Base-by-base conservation (phyloP, 2,329 filamentous ascomycete species). In the Iodosphaeria phyllophila region DNA sequence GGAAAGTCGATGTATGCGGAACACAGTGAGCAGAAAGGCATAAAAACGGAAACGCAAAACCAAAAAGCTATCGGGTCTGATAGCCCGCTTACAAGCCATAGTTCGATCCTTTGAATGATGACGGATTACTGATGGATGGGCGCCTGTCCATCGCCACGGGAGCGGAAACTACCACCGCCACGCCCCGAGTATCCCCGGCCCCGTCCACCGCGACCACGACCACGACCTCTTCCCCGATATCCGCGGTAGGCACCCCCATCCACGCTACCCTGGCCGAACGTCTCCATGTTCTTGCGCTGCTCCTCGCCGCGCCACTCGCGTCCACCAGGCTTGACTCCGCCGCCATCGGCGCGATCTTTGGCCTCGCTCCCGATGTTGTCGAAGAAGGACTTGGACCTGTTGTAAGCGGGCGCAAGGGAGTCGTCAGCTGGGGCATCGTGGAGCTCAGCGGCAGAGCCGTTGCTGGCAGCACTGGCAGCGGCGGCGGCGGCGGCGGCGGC, bases 321-420 rank as follows among this genome's bases (percentile, higher is more conserved):
- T 16, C 82, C 83, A 29, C 76, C 74, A n/a, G 70, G 60, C 45
- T 71, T 69, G 33, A 69, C 64, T 4, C 63, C 64, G 20, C 58
- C 60, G 19, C 72, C 73, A 32, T 86, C 79, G 25, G 79, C 72
- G 21, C 89, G 71, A 35, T 98, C 89, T 48, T 78, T 91, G 32
- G 79, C 66, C 46, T 98, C 89, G 36, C 80, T 92, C 1, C 82
- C 92, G 35, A 98, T 93, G 49, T 98, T 93, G 52, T 98, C 89
- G 44, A 98, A 98, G 60, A 98, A 98, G 2, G 82, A 92, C 4
- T 58, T 71, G 5, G 73, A 64, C 52, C 83, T 92, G 57, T 93
- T 86, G 54, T 98, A 98, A 0, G 69, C 64, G 16, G 51, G 46
- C 18, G 58, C 52, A 8, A 8, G 24, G 8, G 27, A 13, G 2